Evolutionary conservation across 352 stramenopile species (phyloP).

Genomic region (Globisporangium echinulatum): DNA sequence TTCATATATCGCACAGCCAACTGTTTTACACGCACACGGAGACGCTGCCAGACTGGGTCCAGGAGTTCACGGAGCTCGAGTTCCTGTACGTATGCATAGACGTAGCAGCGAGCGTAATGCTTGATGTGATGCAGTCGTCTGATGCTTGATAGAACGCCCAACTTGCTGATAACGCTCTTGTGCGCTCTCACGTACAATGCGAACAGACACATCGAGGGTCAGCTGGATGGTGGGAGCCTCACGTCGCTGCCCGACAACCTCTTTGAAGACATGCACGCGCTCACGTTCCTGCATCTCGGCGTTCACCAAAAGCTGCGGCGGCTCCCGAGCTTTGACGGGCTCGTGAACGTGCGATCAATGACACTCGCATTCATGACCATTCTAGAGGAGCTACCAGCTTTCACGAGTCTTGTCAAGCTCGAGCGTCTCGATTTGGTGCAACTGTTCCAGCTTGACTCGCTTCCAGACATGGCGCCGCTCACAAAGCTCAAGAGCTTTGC

Average conservation of each 20-base stretch:
- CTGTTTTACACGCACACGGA: constrained; percentile 31
- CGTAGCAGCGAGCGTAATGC: neutral
- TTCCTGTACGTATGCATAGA: constrained; percentile 14
- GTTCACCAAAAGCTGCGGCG: constrained; percentile 13
- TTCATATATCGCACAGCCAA: constrained; percentile 12
- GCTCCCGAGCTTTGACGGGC: constrained; percentile 23
- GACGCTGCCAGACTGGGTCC: constrained; percentile 25
- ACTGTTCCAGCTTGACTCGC: neutral
- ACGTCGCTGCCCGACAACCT: constrained; percentile 17
- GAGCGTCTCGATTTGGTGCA: neutral
- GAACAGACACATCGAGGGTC: constrained; percentile 1
- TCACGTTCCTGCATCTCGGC: constrained; percentile 31
- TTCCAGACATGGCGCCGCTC: constrained; percentile 10
- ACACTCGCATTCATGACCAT: neutral
- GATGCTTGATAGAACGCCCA: too few species aligned
- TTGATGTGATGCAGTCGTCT: neutral
- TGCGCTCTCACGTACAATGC: neutral
- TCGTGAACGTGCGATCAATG: constrained; percentile 21
- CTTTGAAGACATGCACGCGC: constrained; percentile 25
- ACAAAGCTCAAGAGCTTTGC: constrained; percentile 1
- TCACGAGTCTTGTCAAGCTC: constrained; percentile 25
- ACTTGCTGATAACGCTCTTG: too few species aligned
- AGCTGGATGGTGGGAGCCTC: neutral
- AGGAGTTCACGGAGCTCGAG: constrained; percentile 25
- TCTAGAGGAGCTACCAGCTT: constrained; percentile 18